Percentiles rank a stretch among this genome's conserved stretches.
Conservation (phyloP, 441 rosid genomes). For the Flueggea neowawraea region DNA sequence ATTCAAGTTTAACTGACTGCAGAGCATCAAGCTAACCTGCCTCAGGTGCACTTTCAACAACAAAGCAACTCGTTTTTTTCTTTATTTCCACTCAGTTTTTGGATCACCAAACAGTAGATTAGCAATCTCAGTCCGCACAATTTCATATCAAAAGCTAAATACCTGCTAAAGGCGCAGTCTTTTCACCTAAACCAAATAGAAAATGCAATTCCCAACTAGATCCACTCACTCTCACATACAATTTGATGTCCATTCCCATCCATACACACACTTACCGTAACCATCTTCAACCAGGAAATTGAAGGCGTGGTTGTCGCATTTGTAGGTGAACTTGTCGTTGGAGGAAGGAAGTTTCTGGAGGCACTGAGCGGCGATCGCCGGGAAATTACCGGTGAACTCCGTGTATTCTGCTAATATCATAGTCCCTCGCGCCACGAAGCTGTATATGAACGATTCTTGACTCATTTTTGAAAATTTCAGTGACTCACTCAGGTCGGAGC, state of each 20-base stretch:
- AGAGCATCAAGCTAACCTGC: not conserved
- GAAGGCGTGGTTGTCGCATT: constrained; percentile 85
- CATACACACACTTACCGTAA: constrained; percentile 37
- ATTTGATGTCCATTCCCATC: constrained; percentile 5
- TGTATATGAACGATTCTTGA: constrained; percentile 83
- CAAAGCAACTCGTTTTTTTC: not conserved
- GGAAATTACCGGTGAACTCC: constrained; percentile 88
- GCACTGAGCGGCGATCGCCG: constrained; percentile 82
- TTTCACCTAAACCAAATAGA: not conserved
- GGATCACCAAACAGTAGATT: constrained; percentile 3
- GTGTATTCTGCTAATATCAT: constrained; percentile 84
- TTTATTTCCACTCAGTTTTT: not conserved
- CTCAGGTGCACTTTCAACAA: not conserved
- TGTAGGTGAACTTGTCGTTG: constrained; percentile 89
- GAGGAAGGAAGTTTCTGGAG: constrained; percentile 73
- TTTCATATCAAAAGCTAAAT: no score
- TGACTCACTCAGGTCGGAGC: no score
- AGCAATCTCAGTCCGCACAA: no score
- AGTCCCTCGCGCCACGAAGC: constrained; percentile 91
- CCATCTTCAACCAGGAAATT: constrained; percentile 91
- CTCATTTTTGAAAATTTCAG: constrained; percentile 35
- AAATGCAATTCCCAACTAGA: constrained; percentile 25
- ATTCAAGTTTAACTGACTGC: no score
- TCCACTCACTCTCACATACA: constrained; percentile 23
- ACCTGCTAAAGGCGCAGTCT: no score